A percentile compares a stretch with the other conserved stretches of the same genome.
Evolutionary conservation across 306 rosid species (phyloP).

Genomic region (Sesbania bispinosa): DNA sequence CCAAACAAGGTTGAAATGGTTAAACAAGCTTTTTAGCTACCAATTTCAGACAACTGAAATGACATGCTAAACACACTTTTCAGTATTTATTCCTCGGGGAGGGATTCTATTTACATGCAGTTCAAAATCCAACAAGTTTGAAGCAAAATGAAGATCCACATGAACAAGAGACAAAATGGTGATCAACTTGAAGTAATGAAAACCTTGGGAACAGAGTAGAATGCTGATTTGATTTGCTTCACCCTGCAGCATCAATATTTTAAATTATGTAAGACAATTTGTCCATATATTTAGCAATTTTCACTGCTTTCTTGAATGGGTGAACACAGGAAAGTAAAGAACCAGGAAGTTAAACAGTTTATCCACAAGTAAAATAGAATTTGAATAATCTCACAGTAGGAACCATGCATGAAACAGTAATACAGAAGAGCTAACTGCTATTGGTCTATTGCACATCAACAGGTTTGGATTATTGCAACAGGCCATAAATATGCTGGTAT

Average conservation of each 20-base stretch:
- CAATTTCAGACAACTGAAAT: too few relatives aligned
- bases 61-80: too few relatives aligned
- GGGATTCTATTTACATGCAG: background rate
- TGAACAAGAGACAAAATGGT: background rate
- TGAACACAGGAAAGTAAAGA: background rate
- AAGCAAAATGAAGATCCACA: background rate
- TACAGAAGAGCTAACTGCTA: background rate
- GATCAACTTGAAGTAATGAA: background rate
- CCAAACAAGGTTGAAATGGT: too few relatives aligned
- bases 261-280: background rate
- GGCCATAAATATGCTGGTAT: background rate
- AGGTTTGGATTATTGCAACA: background rate
- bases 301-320: background rate
- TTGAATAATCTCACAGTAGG: background rate
- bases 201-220: conserved; percentile 77
- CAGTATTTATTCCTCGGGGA: background rate
- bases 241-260: conserved; percentile 42
- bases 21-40: too few relatives aligned
- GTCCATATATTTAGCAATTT: background rate
- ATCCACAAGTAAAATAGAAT: background rate
- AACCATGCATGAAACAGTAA: background rate
- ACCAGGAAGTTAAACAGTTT: background rate
- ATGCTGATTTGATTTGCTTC: conserved; percentile 89
- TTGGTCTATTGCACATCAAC: background rate
- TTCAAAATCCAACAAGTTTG: background rate